phyloP scores from a whole-genome alignment of 805 yeast species.

The Candida odintsovae region DNA sequence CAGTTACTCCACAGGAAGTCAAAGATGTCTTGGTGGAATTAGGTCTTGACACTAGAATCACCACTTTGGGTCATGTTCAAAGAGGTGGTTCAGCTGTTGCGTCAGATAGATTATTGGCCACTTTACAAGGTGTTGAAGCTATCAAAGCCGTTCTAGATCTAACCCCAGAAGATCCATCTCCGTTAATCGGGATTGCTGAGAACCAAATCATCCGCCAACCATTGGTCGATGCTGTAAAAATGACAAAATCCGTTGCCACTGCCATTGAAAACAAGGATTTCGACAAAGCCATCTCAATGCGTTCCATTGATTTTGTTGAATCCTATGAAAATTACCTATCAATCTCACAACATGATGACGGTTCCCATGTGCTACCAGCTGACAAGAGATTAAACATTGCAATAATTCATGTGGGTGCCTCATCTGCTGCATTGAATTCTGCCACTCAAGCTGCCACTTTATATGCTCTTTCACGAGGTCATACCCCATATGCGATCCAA shows the following conservation, averaged over 20 bases:
- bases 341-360: conserved; percentile 61
- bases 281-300: conserved; percentile 75
- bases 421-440: conserved; percentile 93
- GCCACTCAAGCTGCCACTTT: conserved; percentile 88
- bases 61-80: conserved; percentile 96
- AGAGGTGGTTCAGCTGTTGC: conserved; percentile 99
- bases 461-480: conserved; percentile 87
- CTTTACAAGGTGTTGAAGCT: conserved; percentile 97
- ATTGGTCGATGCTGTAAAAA: conserved; percentile 81
- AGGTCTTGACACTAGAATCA: conserved; percentile 91
- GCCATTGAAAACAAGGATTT: conserved; percentile 80
- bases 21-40: conserved; percentile 75
- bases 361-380: conserved; percentile 53
- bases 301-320: conserved; percentile 87
- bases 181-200: conserved; percentile 86
- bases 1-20: conserved; percentile 76
- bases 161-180: conserved; percentile 89
- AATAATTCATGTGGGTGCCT: conserved; percentile 91
- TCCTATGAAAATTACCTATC: conserved; percentile 67
- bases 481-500: conserved; percentile 81
- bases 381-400: conserved; percentile 68
- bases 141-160: conserved; percentile 85
- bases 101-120: conserved; percentile 83
- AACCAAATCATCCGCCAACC: conserved; percentile 83
- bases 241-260: conserved; percentile 84